Percentiles rank a stretch among this genome's conserved stretches.
Conservation (phyloP, 23 red algal species). For the Chondrus crispus region DNA sequence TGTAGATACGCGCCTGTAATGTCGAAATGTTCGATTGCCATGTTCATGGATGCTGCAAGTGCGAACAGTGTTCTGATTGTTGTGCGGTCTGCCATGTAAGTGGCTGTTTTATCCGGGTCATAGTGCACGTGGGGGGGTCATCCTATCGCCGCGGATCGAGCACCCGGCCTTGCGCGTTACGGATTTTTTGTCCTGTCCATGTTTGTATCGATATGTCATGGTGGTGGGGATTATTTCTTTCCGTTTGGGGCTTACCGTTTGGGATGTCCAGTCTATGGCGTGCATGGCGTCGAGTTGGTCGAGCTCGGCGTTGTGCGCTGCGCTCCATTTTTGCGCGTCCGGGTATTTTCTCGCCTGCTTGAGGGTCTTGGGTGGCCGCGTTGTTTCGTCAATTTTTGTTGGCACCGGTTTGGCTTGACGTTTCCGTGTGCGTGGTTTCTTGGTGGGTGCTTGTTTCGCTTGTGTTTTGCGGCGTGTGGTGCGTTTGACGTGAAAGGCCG, state of each 20-base stretch:
- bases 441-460: too few species aligned
- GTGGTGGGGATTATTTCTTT: background rate
- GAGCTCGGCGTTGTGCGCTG: background rate
- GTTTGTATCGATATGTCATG: background rate
- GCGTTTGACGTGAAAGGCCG: background rate
- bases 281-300: background rate
- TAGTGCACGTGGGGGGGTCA: background rate
- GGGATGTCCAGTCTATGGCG: background rate
- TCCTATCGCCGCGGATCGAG: background rate
- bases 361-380: background rate
- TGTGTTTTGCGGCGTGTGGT: background rate
- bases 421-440: too few species aligned
- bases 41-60: background rate
- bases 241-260: background rate
- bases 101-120: background rate
- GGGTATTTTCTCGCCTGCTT: background rate
- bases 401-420: background rate
- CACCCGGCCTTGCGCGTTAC: background rate
- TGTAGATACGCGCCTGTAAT: background rate
- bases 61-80: background rate
- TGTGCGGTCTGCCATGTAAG: background rate
- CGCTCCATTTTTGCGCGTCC: background rate
- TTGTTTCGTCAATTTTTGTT: too few species aligned
- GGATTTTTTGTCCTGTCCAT: background rate
- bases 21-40: slow-evolving; percentile 13